Conservation (phyloP, 352 stramenopile genomes). For the Pythium periplocum region DNA sequence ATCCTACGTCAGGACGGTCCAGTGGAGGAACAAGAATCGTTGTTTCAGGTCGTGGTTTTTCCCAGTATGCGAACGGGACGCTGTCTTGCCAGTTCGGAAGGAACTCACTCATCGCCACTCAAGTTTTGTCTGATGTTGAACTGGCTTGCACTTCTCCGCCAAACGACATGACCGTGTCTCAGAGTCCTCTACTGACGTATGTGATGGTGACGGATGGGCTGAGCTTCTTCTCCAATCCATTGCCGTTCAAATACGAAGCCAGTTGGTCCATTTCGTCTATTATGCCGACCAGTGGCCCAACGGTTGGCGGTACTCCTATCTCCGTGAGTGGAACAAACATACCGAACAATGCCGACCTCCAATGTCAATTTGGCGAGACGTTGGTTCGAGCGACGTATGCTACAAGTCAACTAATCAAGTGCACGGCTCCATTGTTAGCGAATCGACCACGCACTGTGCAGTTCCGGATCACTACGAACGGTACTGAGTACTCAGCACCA, state of each 20-base stretch:
- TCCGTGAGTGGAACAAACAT: conserved; percentile 20
- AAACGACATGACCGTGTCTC: conserved; percentile 17
- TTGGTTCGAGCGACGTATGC: conserved; percentile 2
- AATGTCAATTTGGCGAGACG: conserved; percentile 15
- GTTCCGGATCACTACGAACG: conserved; percentile 48
- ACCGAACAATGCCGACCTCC: conserved; percentile 6
- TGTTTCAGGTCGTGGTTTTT: conserved; percentile 41
- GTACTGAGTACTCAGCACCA: conserved; percentile 37
- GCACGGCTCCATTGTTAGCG: background rate
- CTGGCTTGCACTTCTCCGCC: conserved; percentile 35
- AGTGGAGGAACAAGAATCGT: conserved; percentile 38
- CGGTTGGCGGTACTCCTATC: conserved; percentile 30
- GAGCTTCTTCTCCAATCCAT: conserved; percentile 54
- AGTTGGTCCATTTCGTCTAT: conserved; percentile 26
- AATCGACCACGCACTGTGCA: conserved; percentile 10
- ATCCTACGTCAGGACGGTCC: conserved; percentile 16
- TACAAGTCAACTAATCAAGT: conserved; percentile 2
- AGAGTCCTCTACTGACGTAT: conserved; percentile 22
- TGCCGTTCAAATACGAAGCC: conserved; percentile 43
- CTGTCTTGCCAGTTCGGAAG: conserved; percentile 56
- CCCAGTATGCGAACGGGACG: conserved; percentile 9
- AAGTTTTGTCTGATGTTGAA: conserved; percentile 30
- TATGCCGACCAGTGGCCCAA: conserved; percentile 21
- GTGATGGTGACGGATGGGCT: conserved; percentile 53
- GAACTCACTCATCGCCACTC: conserved; percentile 24